Base-by-base conservation (phyloP, 768 basidiomycete species). In the Termitomyces sp. region DNA sequence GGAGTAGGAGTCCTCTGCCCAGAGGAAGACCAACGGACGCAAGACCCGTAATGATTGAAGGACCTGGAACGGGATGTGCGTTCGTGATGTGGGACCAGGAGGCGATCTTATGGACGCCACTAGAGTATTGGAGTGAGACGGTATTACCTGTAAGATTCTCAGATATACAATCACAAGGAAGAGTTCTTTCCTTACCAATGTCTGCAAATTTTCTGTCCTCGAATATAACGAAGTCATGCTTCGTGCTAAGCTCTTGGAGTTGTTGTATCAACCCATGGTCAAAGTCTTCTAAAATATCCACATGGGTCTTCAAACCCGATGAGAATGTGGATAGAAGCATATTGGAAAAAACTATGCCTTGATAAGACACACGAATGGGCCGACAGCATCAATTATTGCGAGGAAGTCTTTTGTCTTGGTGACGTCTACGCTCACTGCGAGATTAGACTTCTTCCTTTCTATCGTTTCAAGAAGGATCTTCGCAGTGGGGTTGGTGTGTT, bases 171-270 rank as follows among this genome's bases (percentile, higher is more conserved):
- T 47, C 20, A 33, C 27, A 20, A 16, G 14, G 18, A 10, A 8
- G 36, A n/a, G 1, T 2, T 5, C 22, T 8, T 59, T 14, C 64
- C 82, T 66, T 61, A 95, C 96, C 96, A 53, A 99, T 98, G 72
- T 99, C 97, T 4, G 97, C 96, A 67, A 99, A 99, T 73, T 99
- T 99, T 63, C 97, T 81, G 76, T 99, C 97, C 76, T 98, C 97
- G 65, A 98, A 99, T 65, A 98, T 95, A 53, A 96, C 72, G 75
- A 98, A 99, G 67, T 97, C 93, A 62, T 97, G 86, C 69, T 90
- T 88, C 46, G 73, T 67, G 67, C 88, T 87, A 7, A 98, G 83
- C 36, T 79, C 77, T 59, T 85, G 80, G 42, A 99, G 79, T 44
- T 80, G 78, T 42, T 84, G 76, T 56, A 95, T 83, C 46, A 98